A percentile compares a stretch with the other conserved stretches of the same genome.
phyloP scores from a whole-genome alignment of 768 basidiomycete species.

The Chiua virens region DNA sequence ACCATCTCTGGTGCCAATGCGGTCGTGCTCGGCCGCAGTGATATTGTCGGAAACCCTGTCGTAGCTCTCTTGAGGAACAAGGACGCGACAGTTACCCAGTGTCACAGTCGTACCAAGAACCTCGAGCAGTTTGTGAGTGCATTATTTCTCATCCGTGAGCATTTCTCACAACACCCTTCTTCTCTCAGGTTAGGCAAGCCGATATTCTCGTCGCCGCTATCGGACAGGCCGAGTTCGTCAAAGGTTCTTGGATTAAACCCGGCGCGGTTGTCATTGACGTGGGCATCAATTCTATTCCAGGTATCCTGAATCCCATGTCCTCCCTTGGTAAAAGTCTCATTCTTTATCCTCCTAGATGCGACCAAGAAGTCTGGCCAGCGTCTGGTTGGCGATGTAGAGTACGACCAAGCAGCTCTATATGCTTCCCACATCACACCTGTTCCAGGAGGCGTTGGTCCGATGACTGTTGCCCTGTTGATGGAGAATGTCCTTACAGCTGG shows the following conservation, averaged over 20 bases:
- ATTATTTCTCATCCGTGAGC: constrained; percentile 4
- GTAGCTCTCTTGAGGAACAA: constrained; percentile 84
- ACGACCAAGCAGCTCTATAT: constrained; percentile 65
- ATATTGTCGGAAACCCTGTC: constrained; percentile 97
- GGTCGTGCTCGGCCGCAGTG: constrained; percentile 94
- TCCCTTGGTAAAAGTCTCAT: neutral
- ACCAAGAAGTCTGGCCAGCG: constrained; percentile 95
- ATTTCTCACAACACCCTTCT: neutral
- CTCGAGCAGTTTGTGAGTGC: constrained; percentile 70
- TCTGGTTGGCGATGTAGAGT: constrained; percentile 95
- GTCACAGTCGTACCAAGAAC: constrained; percentile 88
- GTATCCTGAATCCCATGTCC: constrained; percentile 38
- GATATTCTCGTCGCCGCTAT: constrained; percentile 98
- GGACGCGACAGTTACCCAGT: constrained; percentile 97
- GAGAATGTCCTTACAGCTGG: constrained; percentile 88
- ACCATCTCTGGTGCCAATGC: constrained; percentile 74
- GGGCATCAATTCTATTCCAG: constrained; percentile 94
- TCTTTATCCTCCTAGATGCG: constrained; percentile 49
- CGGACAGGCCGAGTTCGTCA: constrained; percentile 85
- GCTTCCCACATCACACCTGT: constrained; percentile 96
- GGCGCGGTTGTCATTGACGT: constrained; percentile 97
- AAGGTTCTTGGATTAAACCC: constrained; percentile 93
- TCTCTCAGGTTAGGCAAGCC: constrained; percentile 68
- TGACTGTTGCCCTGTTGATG: constrained; percentile 99
- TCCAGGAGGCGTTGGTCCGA: constrained; percentile 98